Evolutionary conservation across 2,329 filamentous ascomycete species (phyloP).

Genomic region (Pseudocercospora fuligena): DNA sequence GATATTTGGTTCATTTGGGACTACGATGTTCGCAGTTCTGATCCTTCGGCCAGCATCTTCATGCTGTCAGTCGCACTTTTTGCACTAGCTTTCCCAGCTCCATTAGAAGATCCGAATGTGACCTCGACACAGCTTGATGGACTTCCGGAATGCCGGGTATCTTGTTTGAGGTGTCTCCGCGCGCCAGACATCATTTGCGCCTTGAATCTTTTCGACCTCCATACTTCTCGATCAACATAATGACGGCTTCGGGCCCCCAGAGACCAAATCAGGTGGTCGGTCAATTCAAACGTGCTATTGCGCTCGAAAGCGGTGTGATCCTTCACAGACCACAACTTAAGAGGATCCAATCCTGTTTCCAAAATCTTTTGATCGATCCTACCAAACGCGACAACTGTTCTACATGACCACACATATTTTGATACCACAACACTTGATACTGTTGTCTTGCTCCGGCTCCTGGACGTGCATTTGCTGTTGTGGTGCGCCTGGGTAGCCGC

Average conservation of each 20-base stretch:
- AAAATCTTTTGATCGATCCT: not conserved
- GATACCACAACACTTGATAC: constrained; percentile 41
- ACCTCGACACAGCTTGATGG: not conserved
- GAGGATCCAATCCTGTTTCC: not conserved
- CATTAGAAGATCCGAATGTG: not conserved
- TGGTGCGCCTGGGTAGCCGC: constrained; percentile 46
- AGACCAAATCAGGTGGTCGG: not conserved
- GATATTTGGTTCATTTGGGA: not conserved
- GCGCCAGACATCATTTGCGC: not conserved
- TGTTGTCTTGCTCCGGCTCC: constrained; percentile 34
- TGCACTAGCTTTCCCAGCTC: not conserved
- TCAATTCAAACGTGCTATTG: not conserved
- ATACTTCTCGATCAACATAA: too few species aligned
- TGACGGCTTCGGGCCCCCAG: too few species aligned
- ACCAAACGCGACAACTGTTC: not conserved
- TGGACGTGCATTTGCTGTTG: constrained; percentile 49
- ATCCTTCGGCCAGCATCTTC: not conserved
- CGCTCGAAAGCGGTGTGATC: not conserved
- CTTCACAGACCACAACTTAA: not conserved
- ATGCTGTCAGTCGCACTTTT: not conserved
- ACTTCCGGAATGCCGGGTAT: not conserved
- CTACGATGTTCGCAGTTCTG: not conserved
- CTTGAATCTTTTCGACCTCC: too few species aligned
- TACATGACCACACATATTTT: constrained; percentile 44
- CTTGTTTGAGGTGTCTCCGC: not conserved